These are phyloP conservation scores for Aphanoascus verrucosus DNA, from an alignment of 2,329 filamentous ascomycete genomes.

Conservation along the genomic window DNA sequence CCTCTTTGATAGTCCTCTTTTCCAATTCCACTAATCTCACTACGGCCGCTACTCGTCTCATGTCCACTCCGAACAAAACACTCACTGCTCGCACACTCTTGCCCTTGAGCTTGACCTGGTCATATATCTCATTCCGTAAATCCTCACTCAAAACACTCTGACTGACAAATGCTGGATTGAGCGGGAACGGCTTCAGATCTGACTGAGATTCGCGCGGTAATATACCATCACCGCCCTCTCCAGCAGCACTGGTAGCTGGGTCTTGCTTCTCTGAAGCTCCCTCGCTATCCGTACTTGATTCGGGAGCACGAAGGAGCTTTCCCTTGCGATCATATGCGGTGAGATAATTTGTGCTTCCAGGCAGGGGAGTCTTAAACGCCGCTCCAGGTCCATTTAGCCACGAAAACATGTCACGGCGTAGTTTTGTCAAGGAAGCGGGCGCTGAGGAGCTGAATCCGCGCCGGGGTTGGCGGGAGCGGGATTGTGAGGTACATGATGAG, in stretches of 20 bases:
- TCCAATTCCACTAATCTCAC: constrained; percentile 78
- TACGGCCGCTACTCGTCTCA: constrained; percentile 74
- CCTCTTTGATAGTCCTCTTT: constrained; percentile 63
- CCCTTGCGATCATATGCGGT: constrained; percentile 43
- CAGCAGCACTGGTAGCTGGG: constrained; percentile 21
- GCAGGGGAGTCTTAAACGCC: constrained; percentile 39
- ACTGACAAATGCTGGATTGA: constrained; percentile 60
- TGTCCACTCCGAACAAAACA: constrained; percentile 65
- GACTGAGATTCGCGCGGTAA: constrained; percentile 1
- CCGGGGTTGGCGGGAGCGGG: constrained; percentile 16
- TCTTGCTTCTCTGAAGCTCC: constrained; percentile 14
- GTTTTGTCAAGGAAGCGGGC: constrained; percentile 32
- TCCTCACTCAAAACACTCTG: constrained; percentile 63
- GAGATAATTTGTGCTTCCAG: constrained; percentile 46
- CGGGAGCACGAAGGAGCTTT: constrained; percentile 33
- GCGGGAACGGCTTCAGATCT: constrained; percentile 54
- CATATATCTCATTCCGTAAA: constrained; percentile 63
- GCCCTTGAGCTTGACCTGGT: constrained; percentile 53
- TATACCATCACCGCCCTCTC: background rate
- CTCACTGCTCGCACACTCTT: constrained; percentile 66
- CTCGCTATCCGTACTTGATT: constrained; percentile 5
- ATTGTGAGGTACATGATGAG: background rate
- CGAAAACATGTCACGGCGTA: constrained; percentile 19
- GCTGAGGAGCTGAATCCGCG: constrained; percentile 12
- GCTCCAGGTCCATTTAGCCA: constrained; percentile 49